Base-by-base conservation (phyloP, 257 asterid species). In the Ballota nigra region DNA sequence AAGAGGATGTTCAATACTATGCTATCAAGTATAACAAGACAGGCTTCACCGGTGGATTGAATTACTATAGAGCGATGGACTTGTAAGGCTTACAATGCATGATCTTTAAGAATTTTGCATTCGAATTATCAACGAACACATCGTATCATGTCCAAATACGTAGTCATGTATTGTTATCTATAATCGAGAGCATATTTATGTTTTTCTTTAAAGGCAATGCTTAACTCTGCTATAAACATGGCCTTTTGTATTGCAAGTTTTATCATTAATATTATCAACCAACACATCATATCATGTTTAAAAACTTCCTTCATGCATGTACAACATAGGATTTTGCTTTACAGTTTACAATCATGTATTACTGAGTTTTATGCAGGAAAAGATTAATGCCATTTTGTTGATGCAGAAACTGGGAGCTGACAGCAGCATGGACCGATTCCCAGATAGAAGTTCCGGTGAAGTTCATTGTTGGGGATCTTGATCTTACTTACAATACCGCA, bases 31-130 rank as follows among this genome's bases (percentile, higher is more conserved):
- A 83, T 77, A 60, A 78, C 75, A 82, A 84, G 75, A 81, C 31
- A 57, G 98, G 97, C 62, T 94, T 94, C 84, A 91, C 97, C 0
- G 98, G 98, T 60, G 96, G 95, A 75, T 81, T 94, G 80, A 94
- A 94, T 83, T 91, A 89, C 81, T 94, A 91, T 81, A 89, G 98
- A 79, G 97, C 78, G 8, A 63, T 93, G 86, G 91, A 93, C 79
- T 74, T 93, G 97, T 93, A 86, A 87, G 96, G 71, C 78, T 40
- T 28, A 13, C 60, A 18, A 2, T 53, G 55, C 23, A 0, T 45
- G 1, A 5, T 15, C 15, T 45, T 45, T 20, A 4, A n/a, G n/a
- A 4, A 15, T 45, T 15, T 43, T 8, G 13, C 52, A 43, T 19
- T 13, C 4, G n/a, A 15, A n/a, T 15, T 45, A 45, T 45, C 53